Base-by-base conservation (phyloP, 116 monocot genomes). In the Phalaenopsis hybrid region DNA sequence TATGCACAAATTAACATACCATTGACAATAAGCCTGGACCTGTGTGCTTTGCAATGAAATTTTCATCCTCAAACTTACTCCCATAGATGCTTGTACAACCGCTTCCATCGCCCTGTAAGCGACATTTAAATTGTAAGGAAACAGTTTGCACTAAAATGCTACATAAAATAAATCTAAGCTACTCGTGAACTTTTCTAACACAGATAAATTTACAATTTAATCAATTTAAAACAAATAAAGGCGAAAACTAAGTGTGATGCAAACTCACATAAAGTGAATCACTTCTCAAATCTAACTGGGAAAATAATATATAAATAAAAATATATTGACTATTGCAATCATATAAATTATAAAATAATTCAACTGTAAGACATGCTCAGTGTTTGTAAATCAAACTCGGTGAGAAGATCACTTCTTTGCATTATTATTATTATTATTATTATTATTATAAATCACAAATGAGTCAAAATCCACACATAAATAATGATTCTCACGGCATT, bases 51-150 rank as follows among this genome's bases (percentile, higher is more conserved):
- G 97, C 94, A 78, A 88, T 89, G 75, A 97, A 97, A 86, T 97
- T 97, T 86, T 97, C 97, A 88, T 97, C 97, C 52, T 97, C 97
- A 84, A 97, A 94, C 83, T 94, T 97, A 70, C 89, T 94, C 18
- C 97, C 97, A 85, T 97, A 97, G 28, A 98, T 98, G 84, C 91
- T 83, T 52, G 88, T 82, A 83, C 95, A 98, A 79, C 98, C 98
- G 89, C 92, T 95, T 16, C 98, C 98, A 90, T 98, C 98, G 67
- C 93, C 94, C 98, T 98, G 25, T 25, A 87, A 50, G 18, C 2
- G 44, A 20, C 41, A 68, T 68, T 63, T 6, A 76, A 45, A 57
- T 34, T 33, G 41, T 72, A 5, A 72, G 17, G 41, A 72, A 25
- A 72, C 17, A 72, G 41, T 72, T 72, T 37, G 23, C 72, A 33